Conservation (phyloP, 2,329 filamentous ascomycete genomes). For the Phyllachora maydis region DNA sequence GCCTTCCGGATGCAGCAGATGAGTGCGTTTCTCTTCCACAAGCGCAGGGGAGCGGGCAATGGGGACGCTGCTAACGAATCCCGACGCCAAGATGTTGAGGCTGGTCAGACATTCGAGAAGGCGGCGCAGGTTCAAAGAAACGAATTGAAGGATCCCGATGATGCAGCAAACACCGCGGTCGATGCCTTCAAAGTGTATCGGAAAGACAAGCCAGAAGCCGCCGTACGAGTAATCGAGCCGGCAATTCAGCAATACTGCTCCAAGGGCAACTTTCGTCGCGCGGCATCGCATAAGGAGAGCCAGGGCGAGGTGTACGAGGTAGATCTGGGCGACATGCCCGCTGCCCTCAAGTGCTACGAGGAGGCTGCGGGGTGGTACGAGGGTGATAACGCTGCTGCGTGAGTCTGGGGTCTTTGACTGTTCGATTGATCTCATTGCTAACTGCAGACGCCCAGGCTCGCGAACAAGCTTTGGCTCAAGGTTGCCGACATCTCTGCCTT, state of each 20-base stretch:
- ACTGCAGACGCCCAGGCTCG: conserved; percentile 33
- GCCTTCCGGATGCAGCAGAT: conserved; percentile 76
- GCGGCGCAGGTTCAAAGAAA: conserved; percentile 63
- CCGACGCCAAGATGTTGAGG: conserved; percentile 35
- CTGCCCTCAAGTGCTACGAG: conserved; percentile 68
- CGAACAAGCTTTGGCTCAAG: conserved; percentile 88
- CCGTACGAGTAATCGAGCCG: conserved; percentile 56
- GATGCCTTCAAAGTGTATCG: conserved; percentile 94
- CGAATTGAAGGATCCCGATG: conserved; percentile 77
- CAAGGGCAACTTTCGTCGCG: conserved; percentile 79
- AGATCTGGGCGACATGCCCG: conserved; percentile 58
- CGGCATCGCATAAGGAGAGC: conserved; percentile 78
- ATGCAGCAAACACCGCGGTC: conserved; percentile 70
- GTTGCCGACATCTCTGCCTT: conserved; percentile 73
- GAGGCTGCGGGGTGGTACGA: conserved; percentile 79
- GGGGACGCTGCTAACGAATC: background rate
- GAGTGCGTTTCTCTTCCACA: conserved; percentile 33
- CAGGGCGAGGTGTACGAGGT: conserved; percentile 72
- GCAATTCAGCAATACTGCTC: conserved; percentile 73
- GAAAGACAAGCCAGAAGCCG: conserved; percentile 66
- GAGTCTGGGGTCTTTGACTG: too few relatives aligned
- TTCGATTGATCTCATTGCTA: conserved; percentile 1
- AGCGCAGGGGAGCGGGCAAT: background rate
- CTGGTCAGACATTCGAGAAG: conserved; percentile 69
- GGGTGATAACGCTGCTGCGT: conserved; percentile 64